Conservation (phyloP, 768 basidiomycete species). For the Suillus cothurnatus region DNA sequence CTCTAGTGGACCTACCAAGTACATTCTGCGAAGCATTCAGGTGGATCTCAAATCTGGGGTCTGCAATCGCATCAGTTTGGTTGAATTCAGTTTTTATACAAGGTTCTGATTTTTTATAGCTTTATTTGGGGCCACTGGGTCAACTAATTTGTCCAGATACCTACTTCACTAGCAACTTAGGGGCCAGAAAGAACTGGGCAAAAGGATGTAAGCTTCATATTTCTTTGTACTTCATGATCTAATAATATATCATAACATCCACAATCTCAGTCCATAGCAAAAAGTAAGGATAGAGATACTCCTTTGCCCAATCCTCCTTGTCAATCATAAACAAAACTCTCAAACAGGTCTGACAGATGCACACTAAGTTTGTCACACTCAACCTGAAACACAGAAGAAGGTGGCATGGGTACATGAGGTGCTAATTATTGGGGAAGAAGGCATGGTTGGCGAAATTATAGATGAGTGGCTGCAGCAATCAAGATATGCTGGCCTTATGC, state of each 20-base stretch:
- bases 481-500: conserved; percentile 9
- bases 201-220: conserved; percentile 73
- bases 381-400: conserved; percentile 34
- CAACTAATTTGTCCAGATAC: conserved; percentile 87
- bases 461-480: conserved; percentile 65
- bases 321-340: conserved; percentile 73
- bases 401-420: conserved; percentile 37
- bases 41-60: conserved; percentile 91
- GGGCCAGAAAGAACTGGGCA: conserved; percentile 94
- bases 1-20: conserved; percentile 56
- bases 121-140: conserved; percentile 72
- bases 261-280: conserved; percentile 26
- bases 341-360: conserved; percentile 70
- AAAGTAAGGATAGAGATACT: conserved; percentile 12
- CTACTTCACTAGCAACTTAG: conserved; percentile 61
- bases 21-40: conserved; percentile 88
- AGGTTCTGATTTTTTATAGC: conserved; percentile 37
- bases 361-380: too few relatives aligned
- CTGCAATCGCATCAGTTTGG: conserved; percentile 64
- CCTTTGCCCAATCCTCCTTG: conserved; percentile 46
- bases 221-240: conserved; percentile 15
- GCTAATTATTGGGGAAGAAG: conserved; percentile 35
- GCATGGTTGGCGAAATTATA: conserved; percentile 34
- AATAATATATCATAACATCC: conserved; percentile 21
- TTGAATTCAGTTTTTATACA: background rate